Percentiles rank a stretch among this genome's conserved stretches.
Evolutionary conservation across 306 rosid genomes (phyloP).

Genomic region (Cucurbita maxima): DNA sequence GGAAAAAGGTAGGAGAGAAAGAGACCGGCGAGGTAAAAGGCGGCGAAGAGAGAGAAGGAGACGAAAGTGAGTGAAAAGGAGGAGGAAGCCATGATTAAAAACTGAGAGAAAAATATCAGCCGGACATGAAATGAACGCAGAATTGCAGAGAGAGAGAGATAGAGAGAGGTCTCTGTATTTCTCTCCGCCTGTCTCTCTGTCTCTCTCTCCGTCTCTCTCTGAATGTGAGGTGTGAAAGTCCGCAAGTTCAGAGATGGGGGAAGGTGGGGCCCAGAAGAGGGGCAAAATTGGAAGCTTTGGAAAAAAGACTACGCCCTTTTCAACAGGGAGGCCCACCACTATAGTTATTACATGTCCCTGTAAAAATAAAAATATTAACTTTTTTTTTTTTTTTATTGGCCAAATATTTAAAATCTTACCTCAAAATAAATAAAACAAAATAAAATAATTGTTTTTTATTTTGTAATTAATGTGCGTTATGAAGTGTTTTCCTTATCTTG

Average conservation of each 20-base stretch:
- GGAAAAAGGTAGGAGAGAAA: not conserved
- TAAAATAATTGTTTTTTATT: too few relatives aligned
- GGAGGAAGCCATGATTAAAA: slow-evolving; percentile 20
- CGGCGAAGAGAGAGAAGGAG: slow-evolving; percentile 19
- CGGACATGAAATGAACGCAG: too few relatives aligned
- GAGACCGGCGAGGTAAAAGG: slow-evolving; percentile 29
- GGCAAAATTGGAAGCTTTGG: not conserved
- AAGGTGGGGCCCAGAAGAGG: not conserved
- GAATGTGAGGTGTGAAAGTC: not conserved
- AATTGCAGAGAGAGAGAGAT: not conserved
- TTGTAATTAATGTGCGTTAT: too few relatives aligned
- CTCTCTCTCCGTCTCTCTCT: not conserved
- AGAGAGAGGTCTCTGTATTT: not conserved
- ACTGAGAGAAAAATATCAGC: too few relatives aligned
- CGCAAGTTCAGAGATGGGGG: not conserved
- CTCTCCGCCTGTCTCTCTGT: not conserved
- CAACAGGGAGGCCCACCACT: too few relatives aligned
- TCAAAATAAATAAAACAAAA: too few relatives aligned
- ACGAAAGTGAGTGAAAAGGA: slow-evolving; percentile 9
- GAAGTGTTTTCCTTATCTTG: too few relatives aligned
- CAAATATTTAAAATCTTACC: too few relatives aligned
- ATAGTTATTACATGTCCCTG: too few relatives aligned
- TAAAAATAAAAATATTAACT: too few relatives aligned
- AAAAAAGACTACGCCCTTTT: not conserved
- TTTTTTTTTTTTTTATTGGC: too few relatives aligned